Evolutionary conservation across 2,329 filamentous ascomycete genomes (phyloP).

Genomic region (Graphium sp.): DNA sequence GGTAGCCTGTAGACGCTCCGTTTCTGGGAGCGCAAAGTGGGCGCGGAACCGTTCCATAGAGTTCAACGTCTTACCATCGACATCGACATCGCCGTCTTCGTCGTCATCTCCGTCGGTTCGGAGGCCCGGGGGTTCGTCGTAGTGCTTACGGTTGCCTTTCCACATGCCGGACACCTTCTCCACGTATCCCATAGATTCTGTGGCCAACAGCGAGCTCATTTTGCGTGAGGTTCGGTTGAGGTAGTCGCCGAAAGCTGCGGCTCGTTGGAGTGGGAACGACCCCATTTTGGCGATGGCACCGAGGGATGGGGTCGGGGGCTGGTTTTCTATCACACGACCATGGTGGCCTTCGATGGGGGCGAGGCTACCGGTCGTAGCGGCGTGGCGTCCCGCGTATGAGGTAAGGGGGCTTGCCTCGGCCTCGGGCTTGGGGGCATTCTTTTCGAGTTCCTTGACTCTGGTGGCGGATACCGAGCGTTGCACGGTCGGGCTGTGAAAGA

Average conservation of each 20-base stretch:
- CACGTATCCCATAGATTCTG: conserved; percentile 89
- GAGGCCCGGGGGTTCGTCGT: conserved; percentile 43
- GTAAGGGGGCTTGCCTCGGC: conserved; percentile 3
- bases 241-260: conserved; percentile 68
- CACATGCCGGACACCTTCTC: conserved; percentile 97
- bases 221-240: conserved; percentile 62
- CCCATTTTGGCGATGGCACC: conserved; percentile 43
- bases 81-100: conserved; percentile 35
- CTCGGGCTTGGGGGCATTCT: conserved; percentile 5
- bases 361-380: conserved; percentile 21
- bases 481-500: conserved; percentile 70
- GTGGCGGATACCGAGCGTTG: conserved; percentile 26
- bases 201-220: conserved; percentile 69
- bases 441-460: conserved; percentile 8
- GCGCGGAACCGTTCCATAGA: conserved; percentile 78
- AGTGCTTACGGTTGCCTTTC: conserved; percentile 81
- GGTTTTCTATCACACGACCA: too few relatives aligned
- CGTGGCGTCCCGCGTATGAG: conserved; percentile 11
- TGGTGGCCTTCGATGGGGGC: conserved; percentile 11
- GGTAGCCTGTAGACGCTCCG: conserved; percentile 70
- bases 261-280: conserved; percentile 66
- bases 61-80: conserved; percentile 44
- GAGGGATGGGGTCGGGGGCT: conserved; percentile 21
- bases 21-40: conserved; percentile 76
- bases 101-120: conserved; percentile 36